Base-by-base conservation (phyloP, 2,329 filamentous ascomycete genomes). In the Huntiella moniliformis region DNA sequence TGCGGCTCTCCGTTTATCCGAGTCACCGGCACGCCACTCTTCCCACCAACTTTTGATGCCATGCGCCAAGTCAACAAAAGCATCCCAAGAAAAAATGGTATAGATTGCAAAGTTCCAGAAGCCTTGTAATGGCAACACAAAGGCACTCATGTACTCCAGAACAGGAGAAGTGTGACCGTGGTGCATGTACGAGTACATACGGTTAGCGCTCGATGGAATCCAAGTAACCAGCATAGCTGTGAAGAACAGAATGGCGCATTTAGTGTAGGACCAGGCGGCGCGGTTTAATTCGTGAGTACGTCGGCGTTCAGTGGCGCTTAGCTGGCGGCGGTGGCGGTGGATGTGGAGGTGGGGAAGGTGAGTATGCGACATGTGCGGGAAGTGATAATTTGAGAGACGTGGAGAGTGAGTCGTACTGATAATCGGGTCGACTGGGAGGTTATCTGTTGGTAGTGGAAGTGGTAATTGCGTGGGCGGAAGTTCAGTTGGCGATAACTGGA, bases 51-150 rank as follows among this genome's bases (percentile, higher is more conserved):
- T 12, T 6, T 15, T 31, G 22, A 13, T 31, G 13, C 18, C 15
- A 22, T 32, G 17, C 53, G 51, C 40, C 34, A 52, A 22, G 0
- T 50, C 50, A 53, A 65, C 67, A 53, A 72, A 73, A 0, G 73
- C 73, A 42, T 68, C 58, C 63, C 72, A 70, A 4, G 76, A 80
- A 1, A 77, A 81, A 4, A 68, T 66, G 8, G 73, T 59, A 58
- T 86, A 87, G 50, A 87, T 81, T 44, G 78, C 56, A 15, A 74
- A 71, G 56, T 87, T 87, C 79, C 81, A 86, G 54, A 84, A 79
- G 0, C 82, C 82, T 56, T 87, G 82, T 1, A 83, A 63, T 0
- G 82, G 81, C 5, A 87, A 65, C 0, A 86, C 80, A n/a, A 81
- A 64, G 0, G 77, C 73, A 12, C 77, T 75, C 42, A 74, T 67